Evolutionary conservation across 345 rosid genomes (phyloP).

Genomic region (Citrus cavaleriei): DNA sequence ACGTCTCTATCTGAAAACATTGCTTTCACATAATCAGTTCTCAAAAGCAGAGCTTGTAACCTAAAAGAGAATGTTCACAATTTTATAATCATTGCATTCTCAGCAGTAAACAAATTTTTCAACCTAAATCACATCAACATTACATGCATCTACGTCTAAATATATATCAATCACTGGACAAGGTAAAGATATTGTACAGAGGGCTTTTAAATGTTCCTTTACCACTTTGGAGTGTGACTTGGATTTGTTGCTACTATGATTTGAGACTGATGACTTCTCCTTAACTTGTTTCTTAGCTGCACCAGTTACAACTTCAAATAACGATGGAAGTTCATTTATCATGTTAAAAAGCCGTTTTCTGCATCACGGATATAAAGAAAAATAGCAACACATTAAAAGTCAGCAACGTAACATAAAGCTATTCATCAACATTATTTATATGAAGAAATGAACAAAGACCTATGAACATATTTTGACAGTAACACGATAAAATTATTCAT

Average conservation of each 20-base stretch:
- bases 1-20: background rate
- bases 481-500: background rate
- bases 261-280: constrained; percentile 53
- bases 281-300: constrained; percentile 41
- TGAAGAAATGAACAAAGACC: background rate
- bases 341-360: constrained; percentile 65
- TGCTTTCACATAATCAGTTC: background rate
- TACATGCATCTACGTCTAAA: background rate
- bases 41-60: background rate
- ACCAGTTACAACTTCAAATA: constrained; percentile 66
- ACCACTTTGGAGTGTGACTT: constrained; percentile 43
- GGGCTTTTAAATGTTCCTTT: background rate
- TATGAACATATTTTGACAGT: background rate
- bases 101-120: background rate
- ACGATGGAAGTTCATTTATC: constrained; percentile 66
- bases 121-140: background rate
- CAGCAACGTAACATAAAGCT: background rate
- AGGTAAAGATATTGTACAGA: background rate
- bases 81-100: background rate
- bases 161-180: background rate
- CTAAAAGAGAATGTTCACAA: background rate
- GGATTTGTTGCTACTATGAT: constrained; percentile 50
- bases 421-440: background rate
- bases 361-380: constrained; percentile 20
- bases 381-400: background rate